These are phyloP conservation scores for Crucibulum cyathiforme DNA, from an alignment of 1,284 basidiomycete genomes.

Conservation along the genomic window DNA sequence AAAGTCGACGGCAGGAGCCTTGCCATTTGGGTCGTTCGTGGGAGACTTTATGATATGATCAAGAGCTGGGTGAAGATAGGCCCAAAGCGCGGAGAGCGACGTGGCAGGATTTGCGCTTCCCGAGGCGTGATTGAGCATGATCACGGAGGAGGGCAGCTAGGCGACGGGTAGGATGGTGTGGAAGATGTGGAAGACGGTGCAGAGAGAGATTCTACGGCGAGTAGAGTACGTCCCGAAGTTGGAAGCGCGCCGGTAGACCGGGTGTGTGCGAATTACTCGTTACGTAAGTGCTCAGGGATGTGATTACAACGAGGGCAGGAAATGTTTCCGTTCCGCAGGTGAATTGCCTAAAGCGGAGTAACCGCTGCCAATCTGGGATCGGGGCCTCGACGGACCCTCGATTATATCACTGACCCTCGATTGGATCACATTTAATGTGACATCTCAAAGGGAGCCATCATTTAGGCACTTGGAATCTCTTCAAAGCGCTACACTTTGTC, in stretches of 20 bases:
- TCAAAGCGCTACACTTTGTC: too few species aligned
- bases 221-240: too few species aligned
- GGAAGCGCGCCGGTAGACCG: neutral
- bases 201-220: too few species aligned
- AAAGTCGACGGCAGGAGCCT: slow-evolving; percentile 73
- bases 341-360: too few species aligned
- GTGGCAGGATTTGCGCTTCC: slow-evolving; percentile 76
- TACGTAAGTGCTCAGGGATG: slow-evolving; percentile 7
- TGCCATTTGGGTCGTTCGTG: slow-evolving; percentile 57
- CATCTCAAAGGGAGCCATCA: slow-evolving; percentile 11
- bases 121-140: slow-evolving; percentile 58
- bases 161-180: slow-evolving; percentile 9
- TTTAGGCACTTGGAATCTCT: too few species aligned
- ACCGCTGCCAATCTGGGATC: too few species aligned
- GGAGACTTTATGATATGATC: slow-evolving; percentile 75
- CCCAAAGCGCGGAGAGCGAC: slow-evolving; percentile 73
- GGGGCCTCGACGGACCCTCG: too few species aligned
- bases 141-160: slow-evolving; percentile 30
- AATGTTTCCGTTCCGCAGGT: neutral
- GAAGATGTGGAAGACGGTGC: too few species aligned
- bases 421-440: slow-evolving; percentile 4
- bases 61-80: slow-evolving; percentile 73
- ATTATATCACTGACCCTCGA: too few species aligned
- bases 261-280: neutral
- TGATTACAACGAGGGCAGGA: slow-evolving; percentile 36